Evolutionary conservation across 176 grass and related monocot genomes (phyloP), one percentile per base, ranked within the genome.

Genomic region (Oryza rufipogon): DNA sequence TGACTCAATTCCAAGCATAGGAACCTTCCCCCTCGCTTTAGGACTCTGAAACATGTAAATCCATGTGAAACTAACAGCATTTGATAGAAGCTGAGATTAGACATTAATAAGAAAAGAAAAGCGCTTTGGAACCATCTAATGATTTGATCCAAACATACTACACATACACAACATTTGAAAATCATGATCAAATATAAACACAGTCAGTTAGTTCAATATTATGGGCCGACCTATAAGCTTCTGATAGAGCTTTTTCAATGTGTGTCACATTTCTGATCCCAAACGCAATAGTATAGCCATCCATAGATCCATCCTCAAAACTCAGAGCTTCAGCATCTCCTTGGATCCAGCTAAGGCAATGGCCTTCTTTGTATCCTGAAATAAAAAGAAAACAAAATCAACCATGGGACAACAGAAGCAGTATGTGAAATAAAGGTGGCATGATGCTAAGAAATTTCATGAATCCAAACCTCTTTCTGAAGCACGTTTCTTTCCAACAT

Each of bases 181-280:
- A 13, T 80, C 36, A 63, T 11, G 34, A 48, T 26, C 39, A 78
- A 47, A 45, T 71, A 63, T 26, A 41, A 49, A 28, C 74, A 32
- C 15, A 38, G 0, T 65, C 32, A 51, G 25, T 80, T 66, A 20
- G 28, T 66, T 74, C 7, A 23, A 3, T 68, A 22, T 63, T 58
- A 66, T 34, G 64, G 52, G 87, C 60, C 64, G 65, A 95, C 95
- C 92, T 95, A 76, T 93, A 86, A 86, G 96, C 92, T 85, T 98
- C 96, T 13, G 87, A 73, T 56, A 98, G 89, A 83, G 80, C 91
- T 67, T 98, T 98, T 82, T 98, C 93, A 87, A 98, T 95, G 73
- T 93, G 95, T 9, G 93, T 95, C 63, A 98, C 91, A 83, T 98
- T 98, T 89, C 96, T 92, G 68, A 98, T 93, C 63, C 96, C 96